Evolutionary conservation across 441 rosid species (phyloP).

Genomic region (Daphne laureola): DNA sequence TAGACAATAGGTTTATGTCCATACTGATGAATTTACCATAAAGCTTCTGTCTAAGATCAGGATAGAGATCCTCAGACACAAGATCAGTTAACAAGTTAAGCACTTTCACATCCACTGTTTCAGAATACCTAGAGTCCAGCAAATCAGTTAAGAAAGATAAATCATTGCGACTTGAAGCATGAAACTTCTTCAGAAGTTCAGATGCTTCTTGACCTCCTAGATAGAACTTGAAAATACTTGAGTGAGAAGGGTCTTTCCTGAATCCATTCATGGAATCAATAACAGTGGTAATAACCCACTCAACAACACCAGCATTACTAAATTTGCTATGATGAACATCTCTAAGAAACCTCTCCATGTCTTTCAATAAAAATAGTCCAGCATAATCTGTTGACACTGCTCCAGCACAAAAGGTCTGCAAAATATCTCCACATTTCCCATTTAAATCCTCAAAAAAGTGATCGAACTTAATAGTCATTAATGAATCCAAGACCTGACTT

Average conservation of each 20-base stretch:
- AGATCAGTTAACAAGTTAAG: constrained; percentile 85
- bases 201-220: constrained; percentile 56
- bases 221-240: constrained; percentile 54
- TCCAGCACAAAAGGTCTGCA: constrained; percentile 42
- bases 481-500: constrained; percentile 54
- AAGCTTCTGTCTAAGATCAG: constrained; percentile 57
- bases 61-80: constrained; percentile 62
- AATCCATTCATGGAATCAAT: constrained; percentile 73
- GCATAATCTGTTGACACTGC: constrained; percentile 51
- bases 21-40: constrained; percentile 59
- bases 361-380: constrained; percentile 68
- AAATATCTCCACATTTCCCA: constrained; percentile 71
- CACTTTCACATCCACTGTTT: constrained; percentile 73
- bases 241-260: constrained; percentile 63
- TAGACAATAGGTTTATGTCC: constrained; percentile 67
- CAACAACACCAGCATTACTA: constrained; percentile 52
- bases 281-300: constrained; percentile 64
- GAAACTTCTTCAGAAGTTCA: constrained; percentile 41
- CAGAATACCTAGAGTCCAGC: constrained; percentile 68
- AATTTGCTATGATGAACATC: constrained; percentile 50
- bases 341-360: constrained; percentile 73
- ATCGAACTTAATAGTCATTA: constrained; percentile 75
- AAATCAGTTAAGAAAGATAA: constrained; percentile 74
- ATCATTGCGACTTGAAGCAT: constrained; percentile 59
- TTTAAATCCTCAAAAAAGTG: constrained; percentile 61